phyloP scores from a whole-genome alignment of 1,284 basidiomycete species.

The Tylopilus sp. region DNA sequence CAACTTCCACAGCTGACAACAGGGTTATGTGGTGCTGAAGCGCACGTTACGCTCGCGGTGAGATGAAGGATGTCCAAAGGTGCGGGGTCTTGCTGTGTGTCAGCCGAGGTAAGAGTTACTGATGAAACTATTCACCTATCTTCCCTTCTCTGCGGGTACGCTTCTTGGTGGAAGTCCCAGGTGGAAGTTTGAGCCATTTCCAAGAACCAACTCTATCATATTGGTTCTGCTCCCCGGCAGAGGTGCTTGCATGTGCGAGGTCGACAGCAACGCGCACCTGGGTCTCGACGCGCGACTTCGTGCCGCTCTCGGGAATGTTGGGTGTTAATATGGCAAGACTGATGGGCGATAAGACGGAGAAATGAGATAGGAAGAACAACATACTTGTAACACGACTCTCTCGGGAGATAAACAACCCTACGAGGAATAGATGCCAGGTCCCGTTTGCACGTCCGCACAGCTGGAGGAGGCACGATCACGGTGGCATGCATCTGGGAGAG shows the following conservation, averaged over 20 bases:
- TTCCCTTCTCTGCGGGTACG: constrained; percentile 83
- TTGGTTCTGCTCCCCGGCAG: constrained; percentile 52
- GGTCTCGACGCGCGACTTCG: constrained; percentile 94
- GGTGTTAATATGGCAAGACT: constrained; percentile 79
- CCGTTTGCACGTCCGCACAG: constrained; percentile 49
- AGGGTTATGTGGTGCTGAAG: constrained; percentile 72
- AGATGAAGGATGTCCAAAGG: constrained; percentile 71
- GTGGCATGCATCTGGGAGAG: constrained; percentile 31
- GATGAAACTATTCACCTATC: constrained; percentile 51
- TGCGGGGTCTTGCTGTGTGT: constrained; percentile 54
- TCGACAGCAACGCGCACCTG: constrained; percentile 82
- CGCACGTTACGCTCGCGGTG: constrained; percentile 64
- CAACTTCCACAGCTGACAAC: constrained; percentile 84
- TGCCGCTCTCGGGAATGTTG: constrained; percentile 77
- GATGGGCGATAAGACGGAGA: constrained; percentile 22
- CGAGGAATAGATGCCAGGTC: constrained; percentile 48
- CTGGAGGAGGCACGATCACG: constrained; percentile 47
- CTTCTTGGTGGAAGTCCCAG: constrained; percentile 77
- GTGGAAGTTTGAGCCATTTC: constrained; percentile 78
- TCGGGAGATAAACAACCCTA: constrained; percentile 62
- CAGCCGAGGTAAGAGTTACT: constrained; percentile 13
- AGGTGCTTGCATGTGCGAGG: constrained; percentile 63
- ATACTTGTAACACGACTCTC: constrained; percentile 71
- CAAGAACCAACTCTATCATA: constrained; percentile 78
- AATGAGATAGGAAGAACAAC: constrained; percentile 27